Evolutionary conservation across 2,329 filamentous ascomycete genomes (phyloP), one percentile per base, ranked within the genome.

Genomic region (Parascedosporium putredinis): DNA sequence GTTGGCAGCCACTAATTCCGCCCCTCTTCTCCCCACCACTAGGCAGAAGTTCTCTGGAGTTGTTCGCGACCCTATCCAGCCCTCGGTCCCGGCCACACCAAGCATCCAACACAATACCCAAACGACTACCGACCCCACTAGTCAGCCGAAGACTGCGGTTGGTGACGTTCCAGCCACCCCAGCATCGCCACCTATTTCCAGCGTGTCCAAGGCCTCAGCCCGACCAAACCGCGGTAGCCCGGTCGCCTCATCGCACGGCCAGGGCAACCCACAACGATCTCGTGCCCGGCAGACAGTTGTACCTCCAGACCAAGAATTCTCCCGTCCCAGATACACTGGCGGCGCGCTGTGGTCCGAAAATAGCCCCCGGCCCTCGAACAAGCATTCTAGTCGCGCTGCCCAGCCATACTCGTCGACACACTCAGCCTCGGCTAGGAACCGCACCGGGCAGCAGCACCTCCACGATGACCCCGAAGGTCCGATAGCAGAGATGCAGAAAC

Each of bases 401-500:
- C n/a, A n/a, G n/a, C n/a, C n/a, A n/a, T n/a, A n/a, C n/a, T n/a
- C n/a, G n/a, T n/a, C n/a, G n/a, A n/a, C n/a, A n/a, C n/a, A n/a
- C n/a, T n/a, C n/a, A n/a, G n/a, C n/a, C n/a, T n/a, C n/a, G n/a
- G n/a, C n/a, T n/a, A n/a, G n/a, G n/a, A n/a, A n/a, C n/a, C n/a
- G n/a, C n/a, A n/a, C n/a, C n/a, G n/a, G n/a, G n/a, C n/a, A n/a
- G n/a, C n/a, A n/a, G n/a, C n/a, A n/a, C n/a, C 36, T 29, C 18
- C 47, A 27, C 20, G 34, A 43, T 8, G 36, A 43, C 20, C 6
- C 16, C 20, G 34, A 24, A 1, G 18, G 31, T 8, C 9, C 18
- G 22, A n/a, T 14, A 12, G 27, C 16, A 8, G 58, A 60, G 10
- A 46, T 50, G 49, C 10, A 29, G 34, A 14, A 16, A 14, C 77